Percentiles rank a stretch among this genome's conserved stretches.
Evolutionary conservation across 768 basidiomycete species (phyloP).

Genomic region (Cyathus striatus): DNA sequence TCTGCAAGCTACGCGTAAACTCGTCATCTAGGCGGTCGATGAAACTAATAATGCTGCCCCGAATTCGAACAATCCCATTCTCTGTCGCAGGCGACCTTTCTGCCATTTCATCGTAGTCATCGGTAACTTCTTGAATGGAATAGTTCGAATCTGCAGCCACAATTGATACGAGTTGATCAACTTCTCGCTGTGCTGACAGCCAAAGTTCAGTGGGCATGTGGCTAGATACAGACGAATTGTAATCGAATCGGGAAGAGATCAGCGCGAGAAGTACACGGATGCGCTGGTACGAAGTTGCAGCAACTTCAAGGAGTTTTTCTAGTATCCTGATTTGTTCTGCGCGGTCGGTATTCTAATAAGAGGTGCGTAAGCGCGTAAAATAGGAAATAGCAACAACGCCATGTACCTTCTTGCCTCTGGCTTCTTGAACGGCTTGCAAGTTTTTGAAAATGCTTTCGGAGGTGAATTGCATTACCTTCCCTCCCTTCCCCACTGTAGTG

Average conservation of each 20-base stretch:
- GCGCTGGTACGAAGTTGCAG: constrained; percentile 84
- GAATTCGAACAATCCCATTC: constrained; percentile 75
- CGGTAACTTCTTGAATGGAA: constrained; percentile 78
- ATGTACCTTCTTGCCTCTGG: constrained; percentile 90
- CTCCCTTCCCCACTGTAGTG: constrained; percentile 88
- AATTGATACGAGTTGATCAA: constrained; percentile 82
- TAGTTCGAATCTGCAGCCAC: constrained; percentile 69
- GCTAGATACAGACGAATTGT: constrained; percentile 79
- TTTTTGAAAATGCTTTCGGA: constrained; percentile 89
- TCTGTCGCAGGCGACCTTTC: constrained; percentile 79
- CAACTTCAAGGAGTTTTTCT: constrained; percentile 80
- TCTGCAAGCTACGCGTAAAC: constrained; percentile 95
- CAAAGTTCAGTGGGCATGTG: constrained; percentile 94
- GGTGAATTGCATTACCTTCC: constrained; percentile 77
- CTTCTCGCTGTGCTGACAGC: constrained; percentile 80
- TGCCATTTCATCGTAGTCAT: constrained; percentile 87
- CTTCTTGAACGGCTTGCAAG: constrained; percentile 86
- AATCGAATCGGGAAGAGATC: constrained; percentile 94
- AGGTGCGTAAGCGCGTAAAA: constrained; percentile 3
- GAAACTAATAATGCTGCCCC: constrained; percentile 94
- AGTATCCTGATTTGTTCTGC: constrained; percentile 90
- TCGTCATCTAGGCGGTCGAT: constrained; percentile 97
- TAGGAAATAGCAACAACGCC: constrained; percentile 2
- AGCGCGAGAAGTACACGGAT: constrained; percentile 93
- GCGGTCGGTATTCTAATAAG: constrained; percentile 88